Evolutionary conservation across 345 rosid genomes (phyloP), one percentile per base, ranked within the genome.

Genomic region (Kernera saxatilis): DNA sequence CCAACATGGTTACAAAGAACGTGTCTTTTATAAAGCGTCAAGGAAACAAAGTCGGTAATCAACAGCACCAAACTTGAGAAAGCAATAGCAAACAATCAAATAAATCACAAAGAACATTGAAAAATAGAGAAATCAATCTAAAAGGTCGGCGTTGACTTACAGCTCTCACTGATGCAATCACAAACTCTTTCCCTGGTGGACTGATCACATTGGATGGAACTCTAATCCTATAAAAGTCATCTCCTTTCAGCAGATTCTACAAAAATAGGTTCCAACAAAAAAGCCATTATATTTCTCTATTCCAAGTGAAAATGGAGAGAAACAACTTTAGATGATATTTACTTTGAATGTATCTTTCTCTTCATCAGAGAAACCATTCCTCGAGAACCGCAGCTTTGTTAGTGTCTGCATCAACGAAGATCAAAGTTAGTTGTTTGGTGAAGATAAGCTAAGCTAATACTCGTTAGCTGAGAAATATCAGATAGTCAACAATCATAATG

Each of bases 211-310:
- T 91, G 51, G 99, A 91, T 21, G 98, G 98, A 44, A 94, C 67
- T 65, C 97, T 86, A 50, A 94, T 94, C 74, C 85, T 84, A 69
- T 94, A 94, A 75, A 91, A 89, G 70, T 88, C 98, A 79, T 94
- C 99, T 6, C 18, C 90, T 64, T 78, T 74, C 54, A 94, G 66
- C 80, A 94, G 81, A 49, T 80, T 87, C 99, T 94, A 84, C 82
- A 55, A 30, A 75, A 68, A 51, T 14, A 14, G 30, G 44, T 54
- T 45, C 25, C 43, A 54, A 29, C n/a, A 30, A 8, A 23, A 63
- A 80, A 67, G 37, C 29, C 33, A 82, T 32, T 19, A 67, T 22
- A 5, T 32, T 25, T 32, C 26, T 32, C 25, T 18, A 17, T 8
- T 29, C 58, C 58, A 55, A 8, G 4, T 10, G 25, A 54, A 54